phyloP scores from a whole-genome alignment of 1,284 basidiomycete genomes.

The Rhodotorula mucilaginosa region DNA sequence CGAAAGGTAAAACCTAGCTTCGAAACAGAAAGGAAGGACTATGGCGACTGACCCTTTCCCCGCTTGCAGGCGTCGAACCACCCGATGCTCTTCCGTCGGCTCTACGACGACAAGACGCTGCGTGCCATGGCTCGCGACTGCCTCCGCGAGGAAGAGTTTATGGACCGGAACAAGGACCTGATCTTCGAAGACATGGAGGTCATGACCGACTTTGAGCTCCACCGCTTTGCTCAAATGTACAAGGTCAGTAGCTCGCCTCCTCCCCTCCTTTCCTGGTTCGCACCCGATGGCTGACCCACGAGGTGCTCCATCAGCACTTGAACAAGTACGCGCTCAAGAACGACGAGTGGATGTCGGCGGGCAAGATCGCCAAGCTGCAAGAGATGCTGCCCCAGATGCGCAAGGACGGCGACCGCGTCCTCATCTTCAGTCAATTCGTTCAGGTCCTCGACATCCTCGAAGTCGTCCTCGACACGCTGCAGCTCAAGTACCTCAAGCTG shows the following conservation, averaged over 20 bases:
- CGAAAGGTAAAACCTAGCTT: conserved; percentile 59
- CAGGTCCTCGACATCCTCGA: conserved; percentile 92
- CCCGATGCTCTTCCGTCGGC: conserved; percentile 86
- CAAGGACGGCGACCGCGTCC: conserved; percentile 71
- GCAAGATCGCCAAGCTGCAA: conserved; percentile 78
- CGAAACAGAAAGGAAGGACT: not conserved
- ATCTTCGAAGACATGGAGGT: conserved; percentile 56
- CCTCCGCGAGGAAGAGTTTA: conserved; percentile 85
- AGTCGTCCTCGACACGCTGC: conserved; percentile 72
- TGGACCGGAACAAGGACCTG: conserved; percentile 68
- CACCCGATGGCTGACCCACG: conserved; percentile 12
- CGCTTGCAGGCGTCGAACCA: conserved; percentile 87
- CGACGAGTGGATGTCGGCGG: conserved; percentile 79
- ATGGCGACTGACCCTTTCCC: conserved; percentile 75
- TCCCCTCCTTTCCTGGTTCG: not conserved
- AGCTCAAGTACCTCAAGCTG: conserved; percentile 79
- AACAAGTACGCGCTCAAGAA: conserved; percentile 72
- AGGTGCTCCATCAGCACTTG: conserved; percentile 60
- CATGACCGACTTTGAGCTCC: conserved; percentile 93
- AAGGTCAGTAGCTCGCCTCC: conserved; percentile 57
- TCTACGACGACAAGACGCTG: conserved; percentile 75
- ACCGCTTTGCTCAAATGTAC: conserved; percentile 72
- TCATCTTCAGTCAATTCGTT: conserved; percentile 95
- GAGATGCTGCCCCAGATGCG: conserved; percentile 69
- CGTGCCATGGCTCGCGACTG: conserved; percentile 74